Conservation (phyloP, 345 rosid species). For the Sonneratia caseolaris region DNA sequence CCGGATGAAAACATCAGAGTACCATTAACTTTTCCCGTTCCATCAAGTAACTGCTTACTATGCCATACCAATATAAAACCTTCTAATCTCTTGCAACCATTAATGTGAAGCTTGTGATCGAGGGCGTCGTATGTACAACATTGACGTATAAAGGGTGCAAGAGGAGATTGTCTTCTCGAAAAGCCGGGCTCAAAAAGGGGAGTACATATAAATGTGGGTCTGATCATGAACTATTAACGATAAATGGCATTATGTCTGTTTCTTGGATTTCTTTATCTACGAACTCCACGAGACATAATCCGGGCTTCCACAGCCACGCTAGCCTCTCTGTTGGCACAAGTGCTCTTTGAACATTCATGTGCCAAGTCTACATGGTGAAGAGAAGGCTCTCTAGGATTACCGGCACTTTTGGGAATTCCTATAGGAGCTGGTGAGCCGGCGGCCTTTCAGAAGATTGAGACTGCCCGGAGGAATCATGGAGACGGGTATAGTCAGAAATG, state of each 20-base stretch:
- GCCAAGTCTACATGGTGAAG: neutral
- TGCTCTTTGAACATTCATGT: constrained; percentile 7
- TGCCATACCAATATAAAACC: no score
- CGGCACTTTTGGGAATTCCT: no score
- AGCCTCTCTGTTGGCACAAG: constrained; percentile 25
- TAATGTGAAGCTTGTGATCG: no score
- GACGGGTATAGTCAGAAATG: neutral
- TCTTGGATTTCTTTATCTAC: no score
- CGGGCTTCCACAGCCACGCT: constrained; percentile 29
- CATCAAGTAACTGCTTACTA: no score
- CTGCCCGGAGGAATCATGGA: neutral
- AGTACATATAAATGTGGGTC: neutral
- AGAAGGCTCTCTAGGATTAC: neutral
- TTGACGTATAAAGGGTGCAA: neutral
- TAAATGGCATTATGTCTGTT: neutral
- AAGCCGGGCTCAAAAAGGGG: neutral
- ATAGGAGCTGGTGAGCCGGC: neutral
- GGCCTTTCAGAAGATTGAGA: neutral
- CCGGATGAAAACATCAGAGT: no score
- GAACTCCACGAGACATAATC: constrained; percentile 8
- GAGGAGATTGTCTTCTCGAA: neutral
- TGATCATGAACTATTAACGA: neutral
- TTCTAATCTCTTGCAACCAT: no score
- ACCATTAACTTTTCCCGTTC: no score
- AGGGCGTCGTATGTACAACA: no score